Conservation (phyloP, 208 protist genomes). For the Acanthamoeba sp. region DNA sequence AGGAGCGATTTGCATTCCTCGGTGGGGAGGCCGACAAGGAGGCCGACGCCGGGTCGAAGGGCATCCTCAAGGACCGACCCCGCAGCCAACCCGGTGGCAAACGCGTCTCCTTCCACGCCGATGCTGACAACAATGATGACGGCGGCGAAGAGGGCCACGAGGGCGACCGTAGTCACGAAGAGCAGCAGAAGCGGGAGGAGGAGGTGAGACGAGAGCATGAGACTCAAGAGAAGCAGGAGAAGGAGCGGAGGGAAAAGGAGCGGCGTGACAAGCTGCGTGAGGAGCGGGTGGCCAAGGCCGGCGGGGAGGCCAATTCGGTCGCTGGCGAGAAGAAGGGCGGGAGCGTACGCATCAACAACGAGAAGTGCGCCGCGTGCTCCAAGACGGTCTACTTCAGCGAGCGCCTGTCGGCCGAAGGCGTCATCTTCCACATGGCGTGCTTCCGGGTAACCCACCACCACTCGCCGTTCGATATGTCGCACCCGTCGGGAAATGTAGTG, state of each 20-base stretch:
- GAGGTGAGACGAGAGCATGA: slow-evolving; percentile 15
- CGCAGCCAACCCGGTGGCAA: slow-evolving; percentile 36
- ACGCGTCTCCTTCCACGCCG: slow-evolving; percentile 39
- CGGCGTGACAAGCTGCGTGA: slow-evolving; percentile 47
- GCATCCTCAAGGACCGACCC: slow-evolving; percentile 15
- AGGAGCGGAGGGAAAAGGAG: slow-evolving; percentile 28
- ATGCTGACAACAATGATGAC: background rate
- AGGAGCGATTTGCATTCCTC: slow-evolving; percentile 53
- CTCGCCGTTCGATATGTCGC: background rate
- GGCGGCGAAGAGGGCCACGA: background rate
- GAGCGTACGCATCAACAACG: slow-evolving; percentile 46
- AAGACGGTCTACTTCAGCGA: slow-evolving; percentile 74
- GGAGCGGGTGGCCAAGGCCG: slow-evolving; percentile 6
- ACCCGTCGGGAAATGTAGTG: background rate
- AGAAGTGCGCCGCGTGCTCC: slow-evolving; percentile 40
- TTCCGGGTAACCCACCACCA: slow-evolving; percentile 38
- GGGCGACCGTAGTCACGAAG: background rate
- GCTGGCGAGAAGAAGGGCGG: slow-evolving; percentile 51
- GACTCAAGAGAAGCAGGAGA: background rate
- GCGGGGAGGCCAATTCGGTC: background rate
- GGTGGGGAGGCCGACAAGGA: background rate
- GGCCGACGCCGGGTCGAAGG: background rate
- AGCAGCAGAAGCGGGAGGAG: slow-evolving; percentile 34
- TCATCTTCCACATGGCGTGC: slow-evolving; percentile 71
- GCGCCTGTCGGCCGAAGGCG: slow-evolving; percentile 53